Evolutionary conservation across 1,284 basidiomycete species (phyloP).

Genomic region (Ceratobasidium sp.): DNA sequence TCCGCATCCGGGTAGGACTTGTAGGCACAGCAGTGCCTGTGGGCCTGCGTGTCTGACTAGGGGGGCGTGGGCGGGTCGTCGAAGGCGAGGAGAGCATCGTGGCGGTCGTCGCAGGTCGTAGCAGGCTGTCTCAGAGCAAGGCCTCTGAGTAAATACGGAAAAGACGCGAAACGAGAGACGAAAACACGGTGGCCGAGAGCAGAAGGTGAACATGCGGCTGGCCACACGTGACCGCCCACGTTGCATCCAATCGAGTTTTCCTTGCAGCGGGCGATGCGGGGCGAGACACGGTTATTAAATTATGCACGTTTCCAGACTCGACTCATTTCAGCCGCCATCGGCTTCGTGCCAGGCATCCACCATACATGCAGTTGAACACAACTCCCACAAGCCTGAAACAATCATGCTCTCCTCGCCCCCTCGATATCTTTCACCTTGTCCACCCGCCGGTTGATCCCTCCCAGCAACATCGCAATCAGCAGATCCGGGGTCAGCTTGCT

Average conservation of each 20-base stretch:
- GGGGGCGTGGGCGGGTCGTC: conserved; percentile 12
- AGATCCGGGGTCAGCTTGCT: conserved; percentile 58
- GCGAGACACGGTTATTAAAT: too few species aligned
- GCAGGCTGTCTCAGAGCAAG: not conserved
- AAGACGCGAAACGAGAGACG: not conserved
- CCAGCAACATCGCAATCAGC: conserved; percentile 66
- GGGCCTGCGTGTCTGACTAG: conserved; percentile 15
- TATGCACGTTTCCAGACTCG: too few species aligned
- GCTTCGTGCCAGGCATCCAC: too few species aligned
- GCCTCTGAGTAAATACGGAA: not conserved
- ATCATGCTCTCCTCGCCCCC: too few species aligned
- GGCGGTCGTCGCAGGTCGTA: not conserved
- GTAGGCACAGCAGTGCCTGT: not conserved
- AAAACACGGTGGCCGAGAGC: conserved; percentile 2
- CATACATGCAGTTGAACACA: too few species aligned
- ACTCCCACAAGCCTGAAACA: too few species aligned
- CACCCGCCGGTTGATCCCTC: conserved; percentile 67
- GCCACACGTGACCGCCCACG: not conserved
- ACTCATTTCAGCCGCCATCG: too few species aligned
- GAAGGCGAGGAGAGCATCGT: conserved; percentile 31
- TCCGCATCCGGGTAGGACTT: conserved; percentile 11
- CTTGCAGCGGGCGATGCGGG: not conserved
- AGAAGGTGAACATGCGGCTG: not conserved
- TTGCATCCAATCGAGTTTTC: not conserved
- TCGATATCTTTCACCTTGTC: conserved; percentile 54